Percentiles rank a stretch among this genome's conserved stretches.
Evolutionary conservation across 306 rosid species (phyloP).

Genomic region (Pterocarpus macrocarpus): DNA sequence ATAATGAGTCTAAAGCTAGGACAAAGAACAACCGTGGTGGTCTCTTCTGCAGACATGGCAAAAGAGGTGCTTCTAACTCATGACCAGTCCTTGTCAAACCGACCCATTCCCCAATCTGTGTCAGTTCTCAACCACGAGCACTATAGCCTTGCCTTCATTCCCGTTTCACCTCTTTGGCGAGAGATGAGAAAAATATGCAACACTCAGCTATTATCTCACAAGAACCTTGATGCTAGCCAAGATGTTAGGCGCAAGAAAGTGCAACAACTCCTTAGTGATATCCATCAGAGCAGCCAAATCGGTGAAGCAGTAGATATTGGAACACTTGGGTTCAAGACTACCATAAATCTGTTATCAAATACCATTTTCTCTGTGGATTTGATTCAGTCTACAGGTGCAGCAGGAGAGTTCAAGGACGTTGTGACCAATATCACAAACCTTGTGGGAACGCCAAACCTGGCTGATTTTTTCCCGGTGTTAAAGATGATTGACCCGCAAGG

Average conservation of each 20-base stretch:
- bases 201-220: conserved; percentile 27
- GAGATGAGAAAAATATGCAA: conserved; percentile 13
- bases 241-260: conserved; percentile 22
- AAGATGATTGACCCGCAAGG: conserved; percentile 44
- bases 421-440: conserved; percentile 35
- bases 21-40: not conserved
- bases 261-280: conserved; percentile 34
- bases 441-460: conserved; percentile 47
- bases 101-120: not conserved
- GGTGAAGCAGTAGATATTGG: conserved; percentile 52
- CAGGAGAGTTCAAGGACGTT: conserved; percentile 22
- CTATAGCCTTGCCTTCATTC: conserved; percentile 6
- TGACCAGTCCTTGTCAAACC: not conserved
- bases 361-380: conserved; percentile 52
- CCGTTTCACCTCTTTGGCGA: conserved; percentile 1
- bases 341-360: conserved; percentile 42
- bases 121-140: not conserved
- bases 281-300: not conserved
- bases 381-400: conserved; percentile 2
- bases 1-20: conserved; percentile 10
- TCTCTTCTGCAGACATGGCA: not conserved
- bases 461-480: conserved; percentile 38
- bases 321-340: conserved; percentile 32
- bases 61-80: not conserved
- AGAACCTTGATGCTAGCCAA: conserved; percentile 40